Evolutionary conservation across 169 alveolate genomes (phyloP).

Genomic region (Cryptosporidium muris): DNA sequence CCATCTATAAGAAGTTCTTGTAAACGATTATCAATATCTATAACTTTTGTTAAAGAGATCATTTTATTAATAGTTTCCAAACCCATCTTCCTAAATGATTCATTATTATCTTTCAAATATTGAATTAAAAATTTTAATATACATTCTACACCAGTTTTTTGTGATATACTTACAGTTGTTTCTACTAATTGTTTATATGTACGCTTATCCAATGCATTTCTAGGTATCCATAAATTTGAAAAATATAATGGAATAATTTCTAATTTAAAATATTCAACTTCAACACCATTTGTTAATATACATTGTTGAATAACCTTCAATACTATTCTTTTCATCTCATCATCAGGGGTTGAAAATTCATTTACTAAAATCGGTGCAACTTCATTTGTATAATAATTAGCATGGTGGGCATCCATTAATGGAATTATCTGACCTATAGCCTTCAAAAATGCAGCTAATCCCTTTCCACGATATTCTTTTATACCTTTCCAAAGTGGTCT

Average conservation of each 20-base stretch:
- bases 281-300: conserved; percentile 97
- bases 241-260: conserved; percentile 95
- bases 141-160: conserved; percentile 87
- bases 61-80: conserved; percentile 97
- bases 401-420: conserved; percentile 98
- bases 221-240: conserved; percentile 91
- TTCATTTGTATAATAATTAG: conserved; percentile 95
- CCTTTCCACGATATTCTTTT: conserved; percentile 96
- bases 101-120: conserved; percentile 92
- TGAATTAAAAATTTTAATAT: conserved; percentile 87
- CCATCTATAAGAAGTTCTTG: conserved; percentile 98
- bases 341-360: conserved; percentile 97
- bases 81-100: conserved; percentile 94
- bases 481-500: conserved; percentile 98
- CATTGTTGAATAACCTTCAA: conserved; percentile 96
- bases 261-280: conserved; percentile 94
- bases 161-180: conserved; percentile 97
- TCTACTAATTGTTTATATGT: conserved; percentile 94
- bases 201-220: conserved; percentile 94
- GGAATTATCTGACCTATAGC: conserved; percentile 98
- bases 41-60: conserved; percentile 88
- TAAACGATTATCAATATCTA: conserved; percentile 93
- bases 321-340: conserved; percentile 98
- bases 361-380: conserved; percentile 95
- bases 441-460: conserved; percentile 96